These are phyloP conservation scores for Boletus speciosus DNA, from an alignment of 768 basidiomycete genomes.

Conservation along the genomic window DNA sequence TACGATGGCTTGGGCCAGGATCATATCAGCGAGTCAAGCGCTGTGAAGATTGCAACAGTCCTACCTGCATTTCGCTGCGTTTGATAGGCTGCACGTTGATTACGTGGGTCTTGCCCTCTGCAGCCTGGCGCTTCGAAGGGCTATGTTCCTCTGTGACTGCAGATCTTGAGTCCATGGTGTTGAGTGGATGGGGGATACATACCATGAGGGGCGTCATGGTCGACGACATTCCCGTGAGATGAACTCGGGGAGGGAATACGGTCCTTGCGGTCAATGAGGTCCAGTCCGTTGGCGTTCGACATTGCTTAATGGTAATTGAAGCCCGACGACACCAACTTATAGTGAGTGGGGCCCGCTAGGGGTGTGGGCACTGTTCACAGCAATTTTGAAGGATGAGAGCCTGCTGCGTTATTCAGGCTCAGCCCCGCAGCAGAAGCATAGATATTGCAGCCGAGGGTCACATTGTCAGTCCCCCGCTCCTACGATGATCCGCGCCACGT, in stretches of 20 bases:
- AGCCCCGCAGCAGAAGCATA: slow-evolving; percentile 1
- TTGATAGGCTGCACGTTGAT: slow-evolving; percentile 84
- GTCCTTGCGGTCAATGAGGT: slow-evolving; percentile 47
- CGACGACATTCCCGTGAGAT: slow-evolving; percentile 62
- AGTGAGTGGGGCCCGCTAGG: background rate
- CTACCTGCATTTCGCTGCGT: slow-evolving; percentile 82
- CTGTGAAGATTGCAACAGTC: slow-evolving; percentile 6
- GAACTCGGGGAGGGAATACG: slow-evolving; percentile 41
- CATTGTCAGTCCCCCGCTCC: background rate
- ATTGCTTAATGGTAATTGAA: slow-evolving; percentile 7
- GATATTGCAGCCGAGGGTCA: slow-evolving; percentile 1
- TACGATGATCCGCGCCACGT: background rate
- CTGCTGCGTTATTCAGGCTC: background rate
- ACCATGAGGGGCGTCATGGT: slow-evolving; percentile 68
- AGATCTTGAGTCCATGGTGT: slow-evolving; percentile 11
- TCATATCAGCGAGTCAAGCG: slow-evolving; percentile 4
- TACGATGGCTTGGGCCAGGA: slow-evolving; percentile 69
- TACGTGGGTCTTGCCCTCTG: slow-evolving; percentile 39
- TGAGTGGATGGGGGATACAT: slow-evolving; percentile 20
- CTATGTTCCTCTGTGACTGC: slow-evolving; percentile 63
- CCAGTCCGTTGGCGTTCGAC: slow-evolving; percentile 24
- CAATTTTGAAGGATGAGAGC: background rate
- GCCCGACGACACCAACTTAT: slow-evolving; percentile 13
- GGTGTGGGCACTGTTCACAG: slow-evolving; percentile 1
- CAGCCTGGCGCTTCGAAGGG: slow-evolving; percentile 32